Percentiles rank a stretch among this genome's conserved stretches.
Evolutionary conservation across 202 grass and related monocot genomes (phyloP).

Genomic region (Eragrostis tef): DNA sequence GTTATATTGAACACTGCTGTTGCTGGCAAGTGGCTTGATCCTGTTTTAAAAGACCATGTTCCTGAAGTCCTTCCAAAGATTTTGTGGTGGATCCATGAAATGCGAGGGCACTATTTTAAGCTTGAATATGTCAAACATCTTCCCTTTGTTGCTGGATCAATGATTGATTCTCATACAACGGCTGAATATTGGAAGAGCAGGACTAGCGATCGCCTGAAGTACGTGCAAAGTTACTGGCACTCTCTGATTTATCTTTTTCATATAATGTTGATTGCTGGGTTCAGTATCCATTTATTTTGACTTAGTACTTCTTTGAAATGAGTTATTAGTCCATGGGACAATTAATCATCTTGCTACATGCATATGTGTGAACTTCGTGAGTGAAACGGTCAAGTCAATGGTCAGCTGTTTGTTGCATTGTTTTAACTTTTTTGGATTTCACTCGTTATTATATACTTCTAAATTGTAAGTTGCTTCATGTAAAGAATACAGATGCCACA

Average conservation of each 20-base stretch:
- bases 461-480: slow-evolving; percentile 37
- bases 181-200: slow-evolving; percentile 94
- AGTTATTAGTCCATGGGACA: neutral
- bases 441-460: slow-evolving; percentile 32
- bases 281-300: slow-evolving; percentile 25
- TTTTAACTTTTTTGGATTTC: slow-evolving; percentile 30
- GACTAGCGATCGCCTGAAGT: slow-evolving; percentile 88
- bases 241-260: neutral
- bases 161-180: slow-evolving; percentile 93
- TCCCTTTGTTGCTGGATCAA: slow-evolving; percentile 82
- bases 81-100: slow-evolving; percentile 99
- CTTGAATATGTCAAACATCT: slow-evolving; percentile 95
- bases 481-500: slow-evolving; percentile 97
- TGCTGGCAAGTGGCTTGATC: slow-evolving; percentile 93
- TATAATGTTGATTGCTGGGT: slow-evolving; percentile 31
- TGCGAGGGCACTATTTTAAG: slow-evolving; percentile 97
- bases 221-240: slow-evolving; percentile 45
- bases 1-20: slow-evolving; percentile 96
- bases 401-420: neutral
- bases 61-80: slow-evolving; percentile 84
- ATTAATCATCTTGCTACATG: slow-evolving; percentile 33
- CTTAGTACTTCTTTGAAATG: slow-evolving; percentile 5
- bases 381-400: slow-evolving; percentile 13
- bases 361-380: slow-evolving; percentile 29
- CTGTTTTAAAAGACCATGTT: slow-evolving; percentile 76